Base-by-base conservation (phyloP, 2,329 filamentous ascomycete genomes). In the Diaporthe batatas region DNA sequence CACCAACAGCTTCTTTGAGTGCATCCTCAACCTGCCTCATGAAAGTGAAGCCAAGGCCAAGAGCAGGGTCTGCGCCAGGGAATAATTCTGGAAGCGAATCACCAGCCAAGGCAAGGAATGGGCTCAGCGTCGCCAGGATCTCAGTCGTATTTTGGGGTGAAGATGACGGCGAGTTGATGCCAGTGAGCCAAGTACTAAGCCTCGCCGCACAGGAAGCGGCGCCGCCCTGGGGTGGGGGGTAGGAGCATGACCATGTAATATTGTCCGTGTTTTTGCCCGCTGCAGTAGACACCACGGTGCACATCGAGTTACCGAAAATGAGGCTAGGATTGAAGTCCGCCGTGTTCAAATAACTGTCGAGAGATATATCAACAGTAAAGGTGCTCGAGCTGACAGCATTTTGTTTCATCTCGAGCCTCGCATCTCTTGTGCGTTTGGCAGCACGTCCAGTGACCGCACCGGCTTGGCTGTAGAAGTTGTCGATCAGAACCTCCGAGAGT, bases 401-500 rank as follows among this genome's bases (percentile, higher is more conserved):
- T 39, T 75, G 70, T n/a, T 58, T 68, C 7, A 65, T 67, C 25
- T 36, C 58, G 34, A 68, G 14, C 25, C 14, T 29, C 16, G 21
- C 6, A 11, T 39, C 29, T 21, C n/a, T 29, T 2, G 23, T n/a
- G 8, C 42, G 18, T 36, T 54, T 62, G 16, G 68, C 36, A 3
- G 58, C 32, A 7, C 18, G 11, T 18, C 53, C 67, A 8, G 64
- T 64, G 21, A 78, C 68, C 2, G 75, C 70, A 32, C 62, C 57
- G 18, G 77, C 68, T 57, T 78, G 77, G 10, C 72, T 64, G 57
- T 76, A 68, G 65, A 78, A 78, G 36, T 75, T 68, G 34, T 72
- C 70, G 21, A 78, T 72, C 16, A 73, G 36, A 23, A 78, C 72
- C 10, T 76, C 75, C 10, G 73, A 75, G 10, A 75, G 71, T 0